These are phyloP conservation scores for Bolboschoenus planiculmis DNA, from an alignment of 176 grass and related monocot species.

Conservation along the genomic window DNA sequence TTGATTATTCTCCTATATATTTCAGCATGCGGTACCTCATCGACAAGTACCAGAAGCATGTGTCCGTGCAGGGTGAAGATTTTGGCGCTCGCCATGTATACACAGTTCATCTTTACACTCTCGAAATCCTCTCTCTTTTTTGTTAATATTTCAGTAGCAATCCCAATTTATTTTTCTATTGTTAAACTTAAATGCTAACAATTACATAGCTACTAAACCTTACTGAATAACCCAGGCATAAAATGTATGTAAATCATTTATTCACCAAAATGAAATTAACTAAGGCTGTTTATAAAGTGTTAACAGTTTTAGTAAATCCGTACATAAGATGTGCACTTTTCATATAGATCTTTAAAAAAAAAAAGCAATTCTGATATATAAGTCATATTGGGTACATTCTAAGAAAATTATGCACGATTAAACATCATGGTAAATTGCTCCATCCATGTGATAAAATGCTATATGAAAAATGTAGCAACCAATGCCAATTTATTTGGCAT, in stretches of 20 bases:
- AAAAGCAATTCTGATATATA: too few relatives aligned
- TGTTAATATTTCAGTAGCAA: background rate
- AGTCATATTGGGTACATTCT: too few relatives aligned
- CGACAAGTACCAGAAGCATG: conserved; percentile 3
- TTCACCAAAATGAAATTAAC: background rate
- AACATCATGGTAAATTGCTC: too few relatives aligned
- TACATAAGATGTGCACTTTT: background rate
- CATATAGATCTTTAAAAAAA: too few relatives aligned
- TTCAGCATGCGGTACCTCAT: background rate
- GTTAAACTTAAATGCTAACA: background rate
- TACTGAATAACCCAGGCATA: background rate
- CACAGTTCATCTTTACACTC: background rate
- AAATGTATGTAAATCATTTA: background rate
- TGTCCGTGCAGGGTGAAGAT: background rate
- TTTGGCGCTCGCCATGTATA: background rate
- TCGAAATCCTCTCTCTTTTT: background rate
- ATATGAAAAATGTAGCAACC: too few relatives aligned
- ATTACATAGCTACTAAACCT: background rate
- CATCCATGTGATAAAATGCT: too few relatives aligned
- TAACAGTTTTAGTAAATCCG: too few relatives aligned
- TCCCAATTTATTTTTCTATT: background rate
- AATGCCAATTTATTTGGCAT: too few relatives aligned
- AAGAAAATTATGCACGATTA: too few relatives aligned
- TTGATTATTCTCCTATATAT: background rate
- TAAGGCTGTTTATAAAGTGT: background rate